Evolutionary conservation across 352 stramenopile species (phyloP).

Genomic region (Phytopythium oedochilum): DNA sequence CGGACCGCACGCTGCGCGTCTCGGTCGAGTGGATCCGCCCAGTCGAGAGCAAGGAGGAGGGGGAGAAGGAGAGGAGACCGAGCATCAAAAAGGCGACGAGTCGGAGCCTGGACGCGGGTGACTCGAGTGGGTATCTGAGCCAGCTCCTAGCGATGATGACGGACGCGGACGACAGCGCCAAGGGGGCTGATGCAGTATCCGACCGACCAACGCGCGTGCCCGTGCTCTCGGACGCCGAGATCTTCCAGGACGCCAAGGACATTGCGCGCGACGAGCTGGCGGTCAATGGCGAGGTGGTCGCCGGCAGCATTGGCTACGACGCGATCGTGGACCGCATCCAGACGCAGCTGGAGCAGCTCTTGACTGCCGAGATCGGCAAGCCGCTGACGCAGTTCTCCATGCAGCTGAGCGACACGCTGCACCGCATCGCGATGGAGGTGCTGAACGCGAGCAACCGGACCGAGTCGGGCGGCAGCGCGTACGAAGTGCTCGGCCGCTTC

Average conservation of each 20-base stretch:
- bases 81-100: too few species aligned
- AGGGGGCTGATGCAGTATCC: background rate
- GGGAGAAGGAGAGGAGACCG: too few species aligned
- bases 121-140: slow-evolving; percentile 28
- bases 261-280: slow-evolving; percentile 67
- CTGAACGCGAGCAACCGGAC: slow-evolving; percentile 72
- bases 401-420: slow-evolving; percentile 25
- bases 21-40: slow-evolving; percentile 39
- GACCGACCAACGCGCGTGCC: slow-evolving; percentile 6
- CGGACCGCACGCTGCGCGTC: slow-evolving; percentile 27
- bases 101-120: too few species aligned
- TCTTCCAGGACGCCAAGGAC: slow-evolving; percentile 79
- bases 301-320: slow-evolving; percentile 55
- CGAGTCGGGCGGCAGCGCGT: slow-evolving; percentile 67
- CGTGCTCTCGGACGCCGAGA: slow-evolving; percentile 42
- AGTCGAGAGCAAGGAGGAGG: background rate
- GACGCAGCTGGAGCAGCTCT: slow-evolving; percentile 29
- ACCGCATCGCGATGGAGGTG: slow-evolving; percentile 21
- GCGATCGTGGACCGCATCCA: slow-evolving; percentile 45
- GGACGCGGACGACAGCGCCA: slow-evolving; percentile 2
- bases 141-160: slow-evolving; percentile 23
- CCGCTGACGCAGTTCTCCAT: slow-evolving; percentile 24
- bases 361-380: slow-evolving; percentile 23
- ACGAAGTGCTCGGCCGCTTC: slow-evolving; percentile 61
- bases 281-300: slow-evolving; percentile 50